phyloP scores from a whole-genome alignment of 2,329 filamentous ascomycete species.

The Arthrobotrys musiformis region DNA sequence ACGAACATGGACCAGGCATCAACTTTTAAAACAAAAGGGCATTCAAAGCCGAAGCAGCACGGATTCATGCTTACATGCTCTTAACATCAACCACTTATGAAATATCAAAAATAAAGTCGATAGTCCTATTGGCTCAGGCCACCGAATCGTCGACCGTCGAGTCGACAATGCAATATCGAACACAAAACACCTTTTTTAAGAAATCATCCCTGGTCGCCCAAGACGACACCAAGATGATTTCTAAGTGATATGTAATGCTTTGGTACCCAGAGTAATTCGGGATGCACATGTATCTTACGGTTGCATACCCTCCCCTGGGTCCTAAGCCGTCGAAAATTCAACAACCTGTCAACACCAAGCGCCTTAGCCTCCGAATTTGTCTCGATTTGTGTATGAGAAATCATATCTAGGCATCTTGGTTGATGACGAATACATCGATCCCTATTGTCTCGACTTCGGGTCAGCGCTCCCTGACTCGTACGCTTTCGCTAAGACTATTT shows the following conservation, averaged over 20 bases:
- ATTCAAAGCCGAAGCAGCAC: constrained; percentile 4
- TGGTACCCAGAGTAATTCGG: background rate
- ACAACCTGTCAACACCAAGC: constrained; percentile 18
- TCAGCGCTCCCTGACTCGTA: constrained; percentile 12
- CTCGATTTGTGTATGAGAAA: constrained; percentile 12
- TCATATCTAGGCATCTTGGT: constrained; percentile 12
- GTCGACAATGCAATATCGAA: background rate
- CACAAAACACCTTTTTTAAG: background rate
- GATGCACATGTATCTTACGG: constrained; percentile 24
- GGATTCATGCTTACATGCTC: constrained; percentile 13
- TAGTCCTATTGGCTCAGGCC: background rate
- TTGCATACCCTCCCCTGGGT: constrained; percentile 8
- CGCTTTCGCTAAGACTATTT: background rate
- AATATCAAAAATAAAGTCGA: background rate
- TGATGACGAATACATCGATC: constrained; percentile 15
- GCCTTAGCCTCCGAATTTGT: constrained; percentile 2
- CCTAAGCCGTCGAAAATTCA: constrained; percentile 9
- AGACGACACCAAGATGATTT: background rate
- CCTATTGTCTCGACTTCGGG: constrained; percentile 9
- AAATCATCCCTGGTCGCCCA: background rate
- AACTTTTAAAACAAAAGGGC: constrained; percentile 4
- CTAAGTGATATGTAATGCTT: constrained; percentile 4
- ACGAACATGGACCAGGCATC: constrained; percentile 3
- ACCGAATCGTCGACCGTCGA: background rate
- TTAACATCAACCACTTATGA: constrained; percentile 4